Evolutionary conservation across 352 stramenopile species (phyloP).

Genomic region (Globisporangium paroecandrum): DNA sequence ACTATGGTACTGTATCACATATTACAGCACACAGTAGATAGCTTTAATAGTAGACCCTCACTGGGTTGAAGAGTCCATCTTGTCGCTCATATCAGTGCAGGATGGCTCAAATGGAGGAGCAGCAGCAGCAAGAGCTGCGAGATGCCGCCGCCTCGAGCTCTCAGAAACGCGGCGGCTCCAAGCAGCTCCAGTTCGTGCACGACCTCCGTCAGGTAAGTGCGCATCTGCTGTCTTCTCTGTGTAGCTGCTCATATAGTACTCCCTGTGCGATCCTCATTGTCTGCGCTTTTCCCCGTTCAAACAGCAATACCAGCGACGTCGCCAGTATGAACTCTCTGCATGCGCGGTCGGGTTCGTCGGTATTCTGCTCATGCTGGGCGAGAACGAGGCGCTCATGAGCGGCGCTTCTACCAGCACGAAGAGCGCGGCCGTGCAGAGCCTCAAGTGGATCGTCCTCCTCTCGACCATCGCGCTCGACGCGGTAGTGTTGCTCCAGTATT

Average conservation of each 20-base stretch:
- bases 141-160: background rate
- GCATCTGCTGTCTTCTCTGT: background rate
- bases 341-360: constrained; percentile 44
- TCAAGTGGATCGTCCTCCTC: constrained; percentile 38
- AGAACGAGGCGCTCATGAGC: constrained; percentile 54
- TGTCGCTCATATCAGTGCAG: background rate
- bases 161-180: background rate
- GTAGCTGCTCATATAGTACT: background rate
- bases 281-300: background rate
- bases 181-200: constrained; percentile 24
- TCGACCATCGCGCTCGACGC: constrained; percentile 42
- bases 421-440: constrained; percentile 12
- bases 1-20: background rate
- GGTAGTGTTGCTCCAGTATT: constrained; percentile 51
- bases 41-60: background rate
- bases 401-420: constrained; percentile 4
- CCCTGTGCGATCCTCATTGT: background rate
- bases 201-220: constrained; percentile 15
- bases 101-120: constrained; percentile 1
- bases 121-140: constrained; percentile 5
- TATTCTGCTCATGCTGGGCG: constrained; percentile 58
- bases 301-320: constrained; percentile 48
- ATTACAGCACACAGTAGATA: background rate
- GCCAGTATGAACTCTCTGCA: constrained; percentile 46
- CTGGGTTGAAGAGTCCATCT: constrained; percentile 9